phyloP scores from a whole-genome alignment of 257 asterid genomes.

The Solanum stenotomum region DNA sequence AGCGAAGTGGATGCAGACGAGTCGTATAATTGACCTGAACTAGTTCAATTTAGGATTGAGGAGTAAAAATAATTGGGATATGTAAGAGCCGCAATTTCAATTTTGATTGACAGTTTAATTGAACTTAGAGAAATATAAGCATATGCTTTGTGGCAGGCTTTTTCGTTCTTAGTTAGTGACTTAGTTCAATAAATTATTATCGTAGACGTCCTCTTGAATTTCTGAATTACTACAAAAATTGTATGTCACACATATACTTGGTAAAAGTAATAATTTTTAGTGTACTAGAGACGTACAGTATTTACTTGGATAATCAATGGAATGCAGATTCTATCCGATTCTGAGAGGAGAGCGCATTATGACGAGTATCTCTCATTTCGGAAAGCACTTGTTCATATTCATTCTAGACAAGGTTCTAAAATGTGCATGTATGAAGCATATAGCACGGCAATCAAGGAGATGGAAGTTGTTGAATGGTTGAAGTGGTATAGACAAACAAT shows the following conservation, averaged over 20 bases:
- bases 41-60: neutral
- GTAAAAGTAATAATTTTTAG: neutral
- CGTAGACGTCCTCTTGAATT: neutral
- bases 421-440: constrained; percentile 38
- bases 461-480: constrained; percentile 96
- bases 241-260: neutral
- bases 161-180: neutral
- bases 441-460: constrained; percentile 29
- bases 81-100: neutral
- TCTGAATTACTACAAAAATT: neutral
- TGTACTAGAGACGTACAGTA: neutral
- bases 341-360: constrained; percentile 75
- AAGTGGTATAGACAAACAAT: constrained; percentile 80
- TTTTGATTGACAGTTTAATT: neutral
- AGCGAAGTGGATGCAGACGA: neutral
- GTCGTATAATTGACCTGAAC: neutral
- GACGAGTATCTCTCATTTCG: constrained; percentile 54
- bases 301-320: constrained; percentile 7
- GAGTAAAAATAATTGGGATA: neutral
- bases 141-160: neutral
- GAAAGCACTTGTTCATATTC: constrained; percentile 24
- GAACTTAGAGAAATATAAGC: neutral
- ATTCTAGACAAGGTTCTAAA: constrained; percentile 28
- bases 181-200: neutral
- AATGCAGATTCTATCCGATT: constrained; percentile 80